Base-by-base conservation (phyloP, 2,329 filamentous ascomycete species). In the Aspergillus sp. region DNA sequence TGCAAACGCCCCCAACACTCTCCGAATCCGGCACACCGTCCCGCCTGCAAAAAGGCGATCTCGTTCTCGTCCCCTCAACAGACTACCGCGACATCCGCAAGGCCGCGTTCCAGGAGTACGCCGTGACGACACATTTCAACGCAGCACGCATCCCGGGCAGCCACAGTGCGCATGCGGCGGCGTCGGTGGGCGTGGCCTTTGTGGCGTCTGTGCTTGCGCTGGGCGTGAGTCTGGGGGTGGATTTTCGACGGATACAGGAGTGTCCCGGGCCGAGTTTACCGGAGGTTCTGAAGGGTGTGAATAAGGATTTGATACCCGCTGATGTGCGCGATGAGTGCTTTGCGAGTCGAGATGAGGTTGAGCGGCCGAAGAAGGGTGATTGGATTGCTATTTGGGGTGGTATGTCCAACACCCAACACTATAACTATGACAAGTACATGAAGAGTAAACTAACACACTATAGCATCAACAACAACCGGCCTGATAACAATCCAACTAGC, bases 351-450 rank as follows among this genome's bases (percentile, higher is more conserved):
- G 62, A 68, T 0, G 66, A 75, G 1, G 65, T 70, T 0, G 86
- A 90, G 61, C 76, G 86, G 8, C 82, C 86, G 1, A 76, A 77
- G 43, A 64, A 73, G 0, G 88, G 87, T 0, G 89, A 92, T 59
- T 91, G 87, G 84, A 74, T 92, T 40, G 85, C 84, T 1, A 84
- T 92, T 47, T 92, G 89, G 89, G 89, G 89, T 56, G 89, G 85
- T 79, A 64, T 67, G 77, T 63, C 35, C 64, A 47, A 68, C 37
- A 19, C n/a, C 27, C 19, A 19, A 19, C 19, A 19, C 19, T 19
- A 3, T 3, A 19, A 19, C 19, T 3, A 19, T 19, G 3, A 19
- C 2, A 19, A 19, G 2, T 21, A 21, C 19, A 21, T 21, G 3
- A 3, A 21, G 19, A 21, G 19, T 21, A 21, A 21, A 21, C 19